Evolutionary conservation across 768 basidiomycete species (phyloP).

Genomic region (Leccinum subgranulosum): DNA sequence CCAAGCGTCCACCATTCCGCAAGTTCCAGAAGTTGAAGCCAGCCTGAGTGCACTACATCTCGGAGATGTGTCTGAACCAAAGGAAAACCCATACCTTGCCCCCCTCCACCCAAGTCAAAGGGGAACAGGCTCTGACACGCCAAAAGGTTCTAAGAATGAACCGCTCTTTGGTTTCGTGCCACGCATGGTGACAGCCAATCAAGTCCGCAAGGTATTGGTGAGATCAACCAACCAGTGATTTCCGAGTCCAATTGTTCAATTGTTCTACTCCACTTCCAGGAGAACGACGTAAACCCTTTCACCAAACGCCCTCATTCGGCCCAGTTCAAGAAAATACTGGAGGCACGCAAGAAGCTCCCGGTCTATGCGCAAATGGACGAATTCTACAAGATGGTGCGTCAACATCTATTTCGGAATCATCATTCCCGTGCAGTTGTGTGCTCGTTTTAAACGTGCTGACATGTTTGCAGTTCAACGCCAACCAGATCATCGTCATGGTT

Average conservation of each 20-base stretch:
- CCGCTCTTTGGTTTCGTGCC: conserved; percentile 76
- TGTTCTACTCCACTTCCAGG: conserved; percentile 39
- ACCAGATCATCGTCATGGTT: conserved; percentile 88
- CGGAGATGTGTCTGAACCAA: conserved; percentile 11
- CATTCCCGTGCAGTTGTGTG: neutral
- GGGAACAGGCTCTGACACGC: conserved; percentile 4
- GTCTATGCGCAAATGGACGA: conserved; percentile 92
- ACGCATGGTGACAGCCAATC: conserved; percentile 58
- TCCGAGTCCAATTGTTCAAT: neutral
- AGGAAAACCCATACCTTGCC: conserved; percentile 56
- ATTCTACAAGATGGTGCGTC: conserved; percentile 82
- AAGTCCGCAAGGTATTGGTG: conserved; percentile 73
- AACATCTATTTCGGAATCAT: neutral
- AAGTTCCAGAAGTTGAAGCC: too few relatives aligned
- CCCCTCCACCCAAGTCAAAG: conserved; percentile 37
- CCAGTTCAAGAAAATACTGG: conserved; percentile 84
- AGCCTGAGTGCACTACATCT: too few relatives aligned
- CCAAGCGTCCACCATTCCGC: too few relatives aligned
- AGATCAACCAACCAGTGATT: conserved; percentile 19
- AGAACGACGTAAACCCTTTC: conserved; percentile 84
- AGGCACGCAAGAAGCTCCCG: conserved; percentile 81
- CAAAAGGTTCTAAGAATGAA: conserved; percentile 36
- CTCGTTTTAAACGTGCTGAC: neutral
- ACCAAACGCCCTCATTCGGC: conserved; percentile 73
- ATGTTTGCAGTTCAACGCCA: conserved; percentile 21